Percentiles rank a stretch among this genome's conserved stretches.
Evolutionary conservation across 768 basidiomycete genomes (phyloP).

Genomic region (Porpolomopsis calyptriformis): DNA sequence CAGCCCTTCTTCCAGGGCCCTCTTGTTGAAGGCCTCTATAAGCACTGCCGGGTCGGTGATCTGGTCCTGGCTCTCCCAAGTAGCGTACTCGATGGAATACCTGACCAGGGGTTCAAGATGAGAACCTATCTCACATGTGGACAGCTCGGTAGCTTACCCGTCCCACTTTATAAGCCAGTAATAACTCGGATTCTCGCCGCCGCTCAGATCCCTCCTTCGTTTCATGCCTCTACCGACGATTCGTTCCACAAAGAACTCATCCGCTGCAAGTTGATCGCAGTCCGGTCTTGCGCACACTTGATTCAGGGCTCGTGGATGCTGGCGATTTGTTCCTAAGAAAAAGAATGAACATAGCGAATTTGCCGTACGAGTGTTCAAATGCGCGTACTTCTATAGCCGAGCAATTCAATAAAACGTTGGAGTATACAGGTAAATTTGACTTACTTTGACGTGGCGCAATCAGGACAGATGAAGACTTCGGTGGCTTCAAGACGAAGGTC

Average conservation of each 20-base stretch:
- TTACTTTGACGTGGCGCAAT: constrained; percentile 26
- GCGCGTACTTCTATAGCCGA: too few species aligned
- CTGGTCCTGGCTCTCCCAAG: constrained; percentile 24
- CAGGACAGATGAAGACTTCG: constrained; percentile 31
- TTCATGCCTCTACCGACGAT: constrained; percentile 23
- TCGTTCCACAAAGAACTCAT: constrained; percentile 24
- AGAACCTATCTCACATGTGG: background rate
- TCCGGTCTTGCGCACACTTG: constrained; percentile 20
- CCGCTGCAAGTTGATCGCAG: constrained; percentile 16
- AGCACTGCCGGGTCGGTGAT: constrained; percentile 21
- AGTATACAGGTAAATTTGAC: too few species aligned
- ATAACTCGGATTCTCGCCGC: constrained; percentile 12
- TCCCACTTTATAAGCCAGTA: constrained; percentile 33
- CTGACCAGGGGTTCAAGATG: constrained; percentile 13
- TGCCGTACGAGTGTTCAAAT: too few species aligned
- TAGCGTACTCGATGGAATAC: constrained; percentile 24
- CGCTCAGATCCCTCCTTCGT: constrained; percentile 4
- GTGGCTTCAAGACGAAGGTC: constrained; percentile 27
- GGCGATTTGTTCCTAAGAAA: background rate
- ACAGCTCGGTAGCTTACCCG: constrained; percentile 18
- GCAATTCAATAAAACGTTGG: too few species aligned
- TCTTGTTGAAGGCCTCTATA: constrained; percentile 22
- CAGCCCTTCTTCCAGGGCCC: constrained; percentile 20
- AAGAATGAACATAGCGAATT: too few species aligned
- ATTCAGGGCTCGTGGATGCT: background rate